Percentiles rank a stretch among this genome's conserved stretches.
Evolutionary conservation across 371 early-diverging fungal genomes (phyloP).

Genomic region (Fennellomyces sp.): DNA sequence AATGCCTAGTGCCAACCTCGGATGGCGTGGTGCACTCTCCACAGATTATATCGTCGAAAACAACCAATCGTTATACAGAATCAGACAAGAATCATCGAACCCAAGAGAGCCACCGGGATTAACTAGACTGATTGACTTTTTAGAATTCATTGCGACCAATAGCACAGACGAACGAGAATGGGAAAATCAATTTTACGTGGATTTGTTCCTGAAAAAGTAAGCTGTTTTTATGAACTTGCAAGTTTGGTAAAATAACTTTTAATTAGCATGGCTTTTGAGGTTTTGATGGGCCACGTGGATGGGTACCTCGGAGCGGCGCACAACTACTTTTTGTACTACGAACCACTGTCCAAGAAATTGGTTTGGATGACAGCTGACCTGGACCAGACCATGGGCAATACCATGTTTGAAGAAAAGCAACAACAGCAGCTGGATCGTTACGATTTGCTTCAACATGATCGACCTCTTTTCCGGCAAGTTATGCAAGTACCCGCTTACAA

Average conservation of each 20-base stretch:
- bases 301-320: conserved; percentile 43
- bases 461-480: conserved; percentile 26
- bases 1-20: conserved; percentile 29
- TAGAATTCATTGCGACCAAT: conserved; percentile 38
- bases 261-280: conserved; percentile 29
- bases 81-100: conserved; percentile 21
- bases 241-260: background rate
- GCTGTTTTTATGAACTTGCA: background rate
- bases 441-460: conserved; percentile 15
- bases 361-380: conserved; percentile 39
- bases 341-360: conserved; percentile 17
- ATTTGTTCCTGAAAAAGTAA: conserved; percentile 47
- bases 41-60: conserved; percentile 14
- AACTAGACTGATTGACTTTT: conserved; percentile 35
- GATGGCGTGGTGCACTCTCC: conserved; percentile 16
- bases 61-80: conserved; percentile 16
- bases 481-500: conserved; percentile 19
- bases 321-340: conserved; percentile 40
- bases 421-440: conserved; percentile 16
- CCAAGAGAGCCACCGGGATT: conserved; percentile 15
- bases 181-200: conserved; percentile 36
- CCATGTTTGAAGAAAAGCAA: conserved; percentile 13
- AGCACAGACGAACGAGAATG: conserved; percentile 12
- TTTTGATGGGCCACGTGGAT: conserved; percentile 37
- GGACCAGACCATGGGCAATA: conserved; percentile 41